Percentiles rank a stretch among this genome's conserved stretches.
Conservation (phyloP, 805 yeast species). For the Lipomyces kockii region DNA sequence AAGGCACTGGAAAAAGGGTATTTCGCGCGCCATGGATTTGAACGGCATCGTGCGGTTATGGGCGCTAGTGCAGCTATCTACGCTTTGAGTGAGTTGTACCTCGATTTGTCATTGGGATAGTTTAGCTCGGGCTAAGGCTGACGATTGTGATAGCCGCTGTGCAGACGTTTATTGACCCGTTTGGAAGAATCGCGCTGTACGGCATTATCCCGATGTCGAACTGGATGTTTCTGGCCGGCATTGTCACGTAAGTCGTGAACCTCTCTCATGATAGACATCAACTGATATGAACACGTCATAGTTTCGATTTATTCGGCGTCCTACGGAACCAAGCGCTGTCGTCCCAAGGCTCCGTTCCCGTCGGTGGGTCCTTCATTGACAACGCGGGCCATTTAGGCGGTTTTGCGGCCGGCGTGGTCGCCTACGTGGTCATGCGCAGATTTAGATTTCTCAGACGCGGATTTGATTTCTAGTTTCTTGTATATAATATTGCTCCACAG, state of each 20-base stretch:
- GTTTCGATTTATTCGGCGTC: slow-evolving; percentile 13
- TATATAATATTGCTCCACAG: neutral
- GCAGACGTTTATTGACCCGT: slow-evolving; percentile 23
- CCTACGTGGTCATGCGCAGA: slow-evolving; percentile 16
- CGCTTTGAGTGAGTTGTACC: slow-evolving; percentile 10
- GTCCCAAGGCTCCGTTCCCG: slow-evolving; percentile 6
- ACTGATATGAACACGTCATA: neutral
- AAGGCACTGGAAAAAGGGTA: slow-evolving; percentile 10
- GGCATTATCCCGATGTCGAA: slow-evolving; percentile 30
- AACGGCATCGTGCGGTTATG: slow-evolving; percentile 1
- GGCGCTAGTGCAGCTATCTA: slow-evolving; percentile 28
- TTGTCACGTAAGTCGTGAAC: slow-evolving; percentile 13
- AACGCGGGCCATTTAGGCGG: slow-evolving; percentile 24
- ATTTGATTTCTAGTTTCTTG: neutral
- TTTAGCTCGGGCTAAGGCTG: neutral
- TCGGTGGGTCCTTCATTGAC: neutral
- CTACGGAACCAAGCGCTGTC: slow-evolving; percentile 4
- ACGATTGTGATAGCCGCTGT: slow-evolving; percentile 9
- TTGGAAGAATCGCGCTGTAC: slow-evolving; percentile 10
- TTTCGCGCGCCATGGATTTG: slow-evolving; percentile 1
- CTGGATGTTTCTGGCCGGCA: slow-evolving; percentile 25
- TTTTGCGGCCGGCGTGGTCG: slow-evolving; percentile 11
- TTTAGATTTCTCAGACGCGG: slow-evolving; percentile 9
- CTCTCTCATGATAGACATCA: neutral
- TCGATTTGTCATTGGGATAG: too few relatives aligned